Percentiles rank a stretch among this genome's conserved stretches.
Conservation (phyloP, 768 basidiomycete genomes). For the Termitomyces sp. region DNA sequence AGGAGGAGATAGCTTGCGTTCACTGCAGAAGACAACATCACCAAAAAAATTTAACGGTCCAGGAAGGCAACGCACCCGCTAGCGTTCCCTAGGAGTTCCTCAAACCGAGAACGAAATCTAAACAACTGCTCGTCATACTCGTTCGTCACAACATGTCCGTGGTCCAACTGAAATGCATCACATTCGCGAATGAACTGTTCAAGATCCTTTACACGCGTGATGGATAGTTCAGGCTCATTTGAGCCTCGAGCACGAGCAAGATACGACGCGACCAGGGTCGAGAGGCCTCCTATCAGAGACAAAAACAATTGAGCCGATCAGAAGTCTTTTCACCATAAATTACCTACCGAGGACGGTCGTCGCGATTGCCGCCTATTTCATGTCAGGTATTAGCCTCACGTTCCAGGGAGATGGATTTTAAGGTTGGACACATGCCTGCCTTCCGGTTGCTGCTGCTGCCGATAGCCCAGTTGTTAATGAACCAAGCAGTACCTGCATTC, state of each 20-base stretch:
- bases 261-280: constrained; percentile 71
- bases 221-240: constrained; percentile 63
- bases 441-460: constrained; percentile 34
- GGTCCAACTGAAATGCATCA: constrained; percentile 53
- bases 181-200: constrained; percentile 65
- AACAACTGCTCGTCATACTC: constrained; percentile 32
- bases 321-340: not conserved
- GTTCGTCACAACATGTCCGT: constrained; percentile 35
- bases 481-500: constrained; percentile 59
- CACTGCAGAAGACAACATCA: constrained; percentile 5
- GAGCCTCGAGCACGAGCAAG: constrained; percentile 69
- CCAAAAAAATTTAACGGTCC: not conserved
- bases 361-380: constrained; percentile 26
- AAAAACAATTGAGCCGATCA: not conserved
- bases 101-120: constrained; percentile 34
- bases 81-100: constrained; percentile 41
- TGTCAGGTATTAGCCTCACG: not conserved
- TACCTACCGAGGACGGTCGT: constrained; percentile 33
- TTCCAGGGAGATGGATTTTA: not conserved
- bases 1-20: constrained; percentile 15
- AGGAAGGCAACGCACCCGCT: constrained; percentile 24
- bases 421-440: constrained; percentile 28
- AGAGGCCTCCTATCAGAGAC: constrained; percentile 42
- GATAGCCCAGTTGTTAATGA: constrained; percentile 65
- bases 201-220: constrained; percentile 51